These are phyloP conservation scores for Dunaliella sp. DNA, from an alignment of 139 green algal genomes.

Conservation along the genomic window DNA sequence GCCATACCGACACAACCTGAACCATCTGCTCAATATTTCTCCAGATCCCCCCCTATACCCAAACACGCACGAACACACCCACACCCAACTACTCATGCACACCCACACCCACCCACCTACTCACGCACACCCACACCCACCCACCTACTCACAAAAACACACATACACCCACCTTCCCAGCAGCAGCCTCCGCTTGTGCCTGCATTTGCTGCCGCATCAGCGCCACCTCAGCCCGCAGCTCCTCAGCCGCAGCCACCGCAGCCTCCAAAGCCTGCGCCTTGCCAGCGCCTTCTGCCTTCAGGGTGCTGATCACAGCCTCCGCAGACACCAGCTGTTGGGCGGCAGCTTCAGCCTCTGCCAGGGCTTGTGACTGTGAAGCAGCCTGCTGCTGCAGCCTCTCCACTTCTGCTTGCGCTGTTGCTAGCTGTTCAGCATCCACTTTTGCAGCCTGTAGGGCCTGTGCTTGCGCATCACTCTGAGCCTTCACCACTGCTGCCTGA, in stretches of 20 bases:
- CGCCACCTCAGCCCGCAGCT: not conserved
- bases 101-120: not conserved
- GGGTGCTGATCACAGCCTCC: not conserved
- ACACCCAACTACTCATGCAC: not conserved
- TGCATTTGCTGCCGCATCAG: not conserved
- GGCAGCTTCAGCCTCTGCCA: not conserved
- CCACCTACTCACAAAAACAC: not conserved
- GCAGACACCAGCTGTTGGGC: not conserved
- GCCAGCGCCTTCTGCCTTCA: not conserved
- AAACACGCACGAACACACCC: not conserved
- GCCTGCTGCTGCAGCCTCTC: not conserved
- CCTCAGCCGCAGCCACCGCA: not conserved
- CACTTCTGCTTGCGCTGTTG: not conserved
- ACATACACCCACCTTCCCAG: not conserved
- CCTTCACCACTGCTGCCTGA: not conserved
- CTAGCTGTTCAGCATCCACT: not conserved
- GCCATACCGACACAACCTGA: no score
- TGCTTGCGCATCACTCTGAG: not conserved
- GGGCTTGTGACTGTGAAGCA: not conserved
- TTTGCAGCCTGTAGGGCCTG: not conserved
- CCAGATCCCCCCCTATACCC: not conserved
- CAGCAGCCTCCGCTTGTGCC: not conserved
- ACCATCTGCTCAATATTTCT: no score
- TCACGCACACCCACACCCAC: not conserved
- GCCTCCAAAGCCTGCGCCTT: not conserved